Conservation (phyloP, 768 basidiomycete genomes). For the Boletus vermiculosoides region DNA sequence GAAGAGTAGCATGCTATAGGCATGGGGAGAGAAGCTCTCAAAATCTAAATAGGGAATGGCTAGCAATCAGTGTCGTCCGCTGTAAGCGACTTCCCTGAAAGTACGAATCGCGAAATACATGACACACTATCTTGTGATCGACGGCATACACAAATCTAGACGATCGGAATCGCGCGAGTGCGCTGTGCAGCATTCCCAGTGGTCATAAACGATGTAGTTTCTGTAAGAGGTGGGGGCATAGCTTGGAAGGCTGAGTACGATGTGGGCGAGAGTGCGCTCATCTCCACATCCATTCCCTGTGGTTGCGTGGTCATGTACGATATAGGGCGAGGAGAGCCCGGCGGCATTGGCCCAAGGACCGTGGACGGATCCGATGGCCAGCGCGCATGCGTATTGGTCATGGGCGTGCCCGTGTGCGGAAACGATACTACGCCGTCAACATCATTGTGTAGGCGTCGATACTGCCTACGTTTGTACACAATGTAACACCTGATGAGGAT, state of each 20-base stretch:
- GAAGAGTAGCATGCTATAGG: too few species aligned
- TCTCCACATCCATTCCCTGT: not conserved
- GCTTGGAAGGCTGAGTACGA: not conserved
- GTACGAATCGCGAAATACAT: not conserved
- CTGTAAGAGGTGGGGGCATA: not conserved
- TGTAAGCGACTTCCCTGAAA: not conserved
- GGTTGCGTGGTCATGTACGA: too few species aligned
- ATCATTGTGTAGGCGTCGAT: not conserved
- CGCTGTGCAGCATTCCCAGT: constrained; percentile 3
- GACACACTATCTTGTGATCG: not conserved
- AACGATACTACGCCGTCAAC: not conserved
- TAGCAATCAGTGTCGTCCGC: too few species aligned
- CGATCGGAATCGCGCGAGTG: constrained; percentile 20
- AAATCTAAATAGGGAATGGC: too few species aligned
- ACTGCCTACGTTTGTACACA: not conserved
- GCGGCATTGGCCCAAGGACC: too few species aligned
- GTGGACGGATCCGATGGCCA: too few species aligned
- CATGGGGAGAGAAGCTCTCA: too few species aligned
- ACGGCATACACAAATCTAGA: constrained; percentile 5
- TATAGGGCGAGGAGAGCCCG: not conserved
- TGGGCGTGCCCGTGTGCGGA: not conserved
- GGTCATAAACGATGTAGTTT: constrained; percentile 6
- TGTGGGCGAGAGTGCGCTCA: not conserved
- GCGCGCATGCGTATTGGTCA: too few species aligned
- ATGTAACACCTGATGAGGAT: not conserved